Conservation (phyloP, 2,329 filamentous ascomycete species). For the Colletotrichum euphorbiae region DNA sequence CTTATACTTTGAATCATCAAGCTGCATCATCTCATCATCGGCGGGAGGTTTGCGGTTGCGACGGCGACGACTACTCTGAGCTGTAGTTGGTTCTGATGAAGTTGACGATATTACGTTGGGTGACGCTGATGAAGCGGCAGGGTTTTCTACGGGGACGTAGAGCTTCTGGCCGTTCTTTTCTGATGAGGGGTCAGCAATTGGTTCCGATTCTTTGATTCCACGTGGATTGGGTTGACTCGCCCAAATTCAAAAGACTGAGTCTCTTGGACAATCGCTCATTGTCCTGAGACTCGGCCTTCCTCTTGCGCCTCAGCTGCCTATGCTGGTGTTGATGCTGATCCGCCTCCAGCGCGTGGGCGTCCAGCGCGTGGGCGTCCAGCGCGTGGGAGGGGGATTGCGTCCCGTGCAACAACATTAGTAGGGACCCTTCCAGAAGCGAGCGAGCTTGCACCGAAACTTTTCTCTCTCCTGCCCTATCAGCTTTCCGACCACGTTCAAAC, state of each 20-base stretch:
- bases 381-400: slow-evolving; percentile 46
- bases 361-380: slow-evolving; percentile 32
- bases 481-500: slow-evolving; percentile 20
- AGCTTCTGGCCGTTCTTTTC: slow-evolving; percentile 73
- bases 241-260: slow-evolving; percentile 83
- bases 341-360: slow-evolving; percentile 36
- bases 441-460: slow-evolving; percentile 31
- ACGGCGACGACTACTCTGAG: slow-evolving; percentile 31
- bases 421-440: slow-evolving; percentile 21
- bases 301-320: slow-evolving; percentile 58
- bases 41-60: slow-evolving; percentile 35
- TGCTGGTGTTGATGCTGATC: slow-evolving; percentile 41
- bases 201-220: slow-evolving; percentile 4
- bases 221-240: slow-evolving; percentile 61
- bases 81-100: slow-evolving; percentile 40
- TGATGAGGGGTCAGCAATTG: slow-evolving; percentile 49
- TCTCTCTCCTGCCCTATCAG: slow-evolving; percentile 1
- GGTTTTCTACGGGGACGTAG: slow-evolving; percentile 72
- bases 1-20: slow-evolving; percentile 88
- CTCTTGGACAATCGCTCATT: slow-evolving; percentile 86
- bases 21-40: slow-evolving; percentile 76
- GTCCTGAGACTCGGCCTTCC: slow-evolving; percentile 70
- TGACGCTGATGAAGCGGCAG: slow-evolving; percentile 43
- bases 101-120: slow-evolving; percentile 41
- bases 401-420: slow-evolving; percentile 51